phyloP scores from a whole-genome alignment of 2,329 filamentous ascomycete species.

The Monosporascus sp. region DNA sequence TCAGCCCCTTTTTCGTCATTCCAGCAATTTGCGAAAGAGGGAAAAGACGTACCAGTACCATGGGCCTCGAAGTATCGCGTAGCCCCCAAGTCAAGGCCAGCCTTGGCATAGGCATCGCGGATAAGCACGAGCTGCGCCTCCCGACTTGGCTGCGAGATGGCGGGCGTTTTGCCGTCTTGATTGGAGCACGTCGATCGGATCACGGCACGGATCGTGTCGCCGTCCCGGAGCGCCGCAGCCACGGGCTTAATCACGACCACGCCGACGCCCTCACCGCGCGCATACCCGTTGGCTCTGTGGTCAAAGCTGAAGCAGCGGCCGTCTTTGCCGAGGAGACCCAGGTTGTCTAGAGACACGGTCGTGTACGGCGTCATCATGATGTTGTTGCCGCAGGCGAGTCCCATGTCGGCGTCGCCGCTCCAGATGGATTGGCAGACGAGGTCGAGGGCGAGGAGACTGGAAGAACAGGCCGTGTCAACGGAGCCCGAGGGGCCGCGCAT shows the following conservation, averaged over 20 bases:
- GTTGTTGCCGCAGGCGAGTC: too few relatives aligned
- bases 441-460: too few relatives aligned
- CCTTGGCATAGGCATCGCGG: slow-evolving; percentile 24
- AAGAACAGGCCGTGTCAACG: too few relatives aligned
- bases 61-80: slow-evolving; percentile 24
- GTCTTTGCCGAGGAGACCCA: slow-evolving; percentile 21
- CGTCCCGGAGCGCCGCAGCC: slow-evolving; percentile 10
- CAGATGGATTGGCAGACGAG: too few relatives aligned
- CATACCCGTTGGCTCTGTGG: slow-evolving; percentile 40
- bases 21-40: too few relatives aligned
- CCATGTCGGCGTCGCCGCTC: too few relatives aligned
- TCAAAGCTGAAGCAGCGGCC: slow-evolving; percentile 30
- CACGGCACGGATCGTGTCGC: slow-evolving; percentile 31
- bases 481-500: too few relatives aligned
- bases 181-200: slow-evolving; percentile 31
- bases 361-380: too few relatives aligned
- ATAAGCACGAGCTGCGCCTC: slow-evolving; percentile 31
- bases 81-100: slow-evolving; percentile 20
- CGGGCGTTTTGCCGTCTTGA: slow-evolving; percentile 37
- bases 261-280: slow-evolving; percentile 40
- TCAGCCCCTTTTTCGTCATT: too few relatives aligned
- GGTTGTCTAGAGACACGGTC: slow-evolving; percentile 8
- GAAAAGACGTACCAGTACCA: too few relatives aligned
- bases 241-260: slow-evolving; percentile 37
- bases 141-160: slow-evolving; percentile 39